Evolutionary conservation across 768 basidiomycete genomes (phyloP), one percentile per base, ranked within the genome.

Genomic region (Boletus rex-veris): DNA sequence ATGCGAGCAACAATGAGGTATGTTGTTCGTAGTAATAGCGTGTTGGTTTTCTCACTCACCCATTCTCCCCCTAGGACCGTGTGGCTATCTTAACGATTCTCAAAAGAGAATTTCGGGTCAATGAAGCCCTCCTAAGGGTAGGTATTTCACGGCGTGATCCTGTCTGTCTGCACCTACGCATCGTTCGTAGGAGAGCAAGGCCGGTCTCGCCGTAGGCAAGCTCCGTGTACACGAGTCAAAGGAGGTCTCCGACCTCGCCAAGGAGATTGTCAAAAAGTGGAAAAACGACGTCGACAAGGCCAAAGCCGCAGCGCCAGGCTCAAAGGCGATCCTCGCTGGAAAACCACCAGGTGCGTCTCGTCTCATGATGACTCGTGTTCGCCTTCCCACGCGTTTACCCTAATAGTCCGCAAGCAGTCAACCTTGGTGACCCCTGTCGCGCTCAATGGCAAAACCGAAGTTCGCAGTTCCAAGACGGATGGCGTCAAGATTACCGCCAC

Each of bases 201-300:
- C 86, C 4, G 93, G 93, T 45, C 74, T 96, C n/a, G 89, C 92
- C 0, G 92, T 97, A 3, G 92, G 92, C 48, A 95, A 95, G 74
- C 79, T 95, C 16, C 82, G 93, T 44, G 77, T 79, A 30, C 87
- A 93, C 70, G 74, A 80, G 1, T 74, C 80, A 12, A 90, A 87
- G 63, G 79, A 84, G 11, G 84, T 97, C 9, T 69, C 90, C 8
- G 88, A 91, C 59, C 74, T 90, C 7, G 91, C 94, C 16, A 96
- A 95, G 70, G 92, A 92, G 59, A 76, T 95, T 42, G 94, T 97
- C 45, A 90, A 85, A 72, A 88, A 86, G 64, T 97, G 93, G 93
- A 95, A 95, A 72, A 80, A 74, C 30, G 86, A 87, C 55, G 94
- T 96, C 33, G 92, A 93, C 54, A 84, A 83, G 63, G 81, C 80